phyloP scores from a whole-genome alignment of 1,284 basidiomycete species.

The Tetrapyrgos nigripes region DNA sequence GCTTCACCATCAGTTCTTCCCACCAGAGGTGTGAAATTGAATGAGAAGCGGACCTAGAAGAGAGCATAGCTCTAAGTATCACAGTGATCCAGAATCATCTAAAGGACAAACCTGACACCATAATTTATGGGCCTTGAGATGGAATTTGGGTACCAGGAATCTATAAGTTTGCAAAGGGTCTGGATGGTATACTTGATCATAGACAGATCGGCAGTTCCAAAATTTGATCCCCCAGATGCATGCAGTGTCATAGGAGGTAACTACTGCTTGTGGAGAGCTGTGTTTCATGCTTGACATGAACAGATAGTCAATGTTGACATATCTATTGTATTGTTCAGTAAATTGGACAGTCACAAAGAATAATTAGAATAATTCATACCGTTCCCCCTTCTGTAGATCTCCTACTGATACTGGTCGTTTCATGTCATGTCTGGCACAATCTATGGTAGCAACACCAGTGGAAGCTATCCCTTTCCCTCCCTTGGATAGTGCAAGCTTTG shows the following conservation, averaged over 20 bases:
- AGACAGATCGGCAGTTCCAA: neutral
- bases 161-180: neutral
- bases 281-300: conserved; percentile 7
- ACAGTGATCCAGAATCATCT: neutral
- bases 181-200: neutral
- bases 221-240: conserved; percentile 16
- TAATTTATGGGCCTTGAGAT: conserved; percentile 17
- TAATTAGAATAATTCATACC: conserved; percentile 25
- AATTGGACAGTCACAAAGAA: neutral
- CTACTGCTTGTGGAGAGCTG: neutral
- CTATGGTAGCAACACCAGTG: conserved; percentile 33
- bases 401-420: conserved; percentile 29
- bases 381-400: conserved; percentile 41
- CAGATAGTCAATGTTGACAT: conserved; percentile 22
- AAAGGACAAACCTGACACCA: conserved; percentile 7
- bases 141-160: conserved; percentile 21
- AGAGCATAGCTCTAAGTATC: too few species aligned
- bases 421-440: conserved; percentile 38
- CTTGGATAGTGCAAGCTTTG: conserved; percentile 28
- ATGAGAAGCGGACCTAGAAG: conserved; percentile 19
- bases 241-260: conserved; percentile 19
- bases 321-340: conserved; percentile 8
- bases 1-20: conserved; percentile 35
- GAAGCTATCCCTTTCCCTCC: conserved; percentile 26
- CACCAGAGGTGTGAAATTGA: conserved; percentile 27